Base-by-base conservation (phyloP, 2,329 filamentous ascomycete genomes). In the Colletotrichum phormii region DNA sequence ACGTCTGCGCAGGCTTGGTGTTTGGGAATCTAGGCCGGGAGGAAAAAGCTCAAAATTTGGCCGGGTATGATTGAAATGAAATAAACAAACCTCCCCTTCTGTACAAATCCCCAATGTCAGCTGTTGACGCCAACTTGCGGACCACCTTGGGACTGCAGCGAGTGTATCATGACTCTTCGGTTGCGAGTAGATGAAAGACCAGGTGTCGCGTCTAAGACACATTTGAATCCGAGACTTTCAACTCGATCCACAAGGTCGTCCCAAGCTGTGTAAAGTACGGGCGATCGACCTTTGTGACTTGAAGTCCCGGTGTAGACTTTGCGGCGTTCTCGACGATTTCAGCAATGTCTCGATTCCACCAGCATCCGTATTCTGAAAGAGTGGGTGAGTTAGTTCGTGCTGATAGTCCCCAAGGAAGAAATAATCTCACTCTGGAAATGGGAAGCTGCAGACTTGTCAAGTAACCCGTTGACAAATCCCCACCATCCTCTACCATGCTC, bases 301-400 rank as follows among this genome's bases (percentile, higher is more conserved):
- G 87, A 62, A 92, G 81, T 2, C 89, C 89, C 0, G 88, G 88
- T 4, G 88, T 83, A 62, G 78, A 78, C 63, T 76, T 74, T 24
- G 82, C 82, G 35, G 89, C 90, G 72, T 86, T 84, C 65, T 84
- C 81, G 9, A 92, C 85, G 35, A 92, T 84, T 42, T 77, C 81
- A 76, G 88, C 86, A 72, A 92, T 87, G 77, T 92, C 90, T 64
- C 90, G 84, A 81, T 92, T 92, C 90, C 90, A 92, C 90, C 90
- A 92, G 81, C 90, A 92, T 3, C 90, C 90, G 77, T 89, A 92
- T 76, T 87, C 51, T 64, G 8, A 22, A 5, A 5, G 42, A 26
- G 22, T 3, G 18, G 29, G 9, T 22, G n/a, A n/a, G 18, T 63
- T 33, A 53, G 51, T 8, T 51, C 9, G 11, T 12, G 60, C 29